Base-by-base conservation (phyloP, 371 early-diverging fungal species). In the Lichtheimia corymbifera region DNA sequence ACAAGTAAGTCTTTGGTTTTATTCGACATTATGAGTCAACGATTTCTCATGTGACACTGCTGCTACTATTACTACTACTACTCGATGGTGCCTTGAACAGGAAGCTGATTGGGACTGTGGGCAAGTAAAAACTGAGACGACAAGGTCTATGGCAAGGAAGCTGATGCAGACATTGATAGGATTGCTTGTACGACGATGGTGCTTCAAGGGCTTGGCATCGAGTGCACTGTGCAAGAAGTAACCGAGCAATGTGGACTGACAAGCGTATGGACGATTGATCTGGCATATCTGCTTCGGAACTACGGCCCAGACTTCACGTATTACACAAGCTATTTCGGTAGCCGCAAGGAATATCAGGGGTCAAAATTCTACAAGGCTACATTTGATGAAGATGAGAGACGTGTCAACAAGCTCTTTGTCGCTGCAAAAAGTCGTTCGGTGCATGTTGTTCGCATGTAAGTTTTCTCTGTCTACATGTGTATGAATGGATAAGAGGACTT, bases 231-330 rank as follows among this genome's bases (percentile, higher is more conserved):
- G 12, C 66, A 76, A 18, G 79, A 77, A 25, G 71, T 84, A 50
- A 58, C 71, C 7, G 57, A 68, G 43, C 74, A 79, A 40, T 82
- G 77, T 27, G 63, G 79, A 58, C 77, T 83, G n/a, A 79, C 85
- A 27, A 89, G 90, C n/a, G 77, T 92, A 0, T 95, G 95, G 95
- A 93, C 95, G 14, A 91, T 95, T 50, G 93, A 95, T 71, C 76
- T 95, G 52, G 93, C 89, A 2, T 90, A 87, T 64, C 68, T 93
- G 17, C 70, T 95, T 49, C 77, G 83, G 49, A 82, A 83, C 52
- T 88, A 80, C 63, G 76, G 84, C 28, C 78, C 78, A 27, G 93
- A 95, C 75, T 93, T 95, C 64, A 93, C 93, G 0, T 92, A 89
- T 68, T 94, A 93, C 66, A 94, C 95, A 15, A 87, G 88, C 53